Percentiles rank a stretch among this genome's conserved stretches.
Conservation (phyloP, 164 flowering plant genomes). For the Magnolia sinica region DNA sequence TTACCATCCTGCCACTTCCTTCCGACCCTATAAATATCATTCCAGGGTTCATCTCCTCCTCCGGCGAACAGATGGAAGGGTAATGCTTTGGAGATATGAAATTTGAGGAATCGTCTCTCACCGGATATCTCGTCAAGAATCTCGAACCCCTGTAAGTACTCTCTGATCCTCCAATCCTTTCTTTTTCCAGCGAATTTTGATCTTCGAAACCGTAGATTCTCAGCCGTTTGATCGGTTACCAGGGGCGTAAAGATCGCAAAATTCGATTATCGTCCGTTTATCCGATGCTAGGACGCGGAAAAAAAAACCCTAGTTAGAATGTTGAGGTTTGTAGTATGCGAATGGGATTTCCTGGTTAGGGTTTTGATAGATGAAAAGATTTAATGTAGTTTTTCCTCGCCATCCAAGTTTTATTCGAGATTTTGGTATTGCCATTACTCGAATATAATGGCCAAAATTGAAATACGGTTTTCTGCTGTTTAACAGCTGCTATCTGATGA, state of each 20-base stretch:
- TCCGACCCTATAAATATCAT: conserved; percentile 3
- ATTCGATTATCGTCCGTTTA: not conserved
- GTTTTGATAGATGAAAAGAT: not conserved
- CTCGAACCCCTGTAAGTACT: conserved; percentile 32
- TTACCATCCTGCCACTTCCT: not conserved
- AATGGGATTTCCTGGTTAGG: not conserved
- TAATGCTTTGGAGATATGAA: conserved; percentile 22
- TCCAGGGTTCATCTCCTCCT: conserved; percentile 7
- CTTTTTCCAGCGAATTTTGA: not conserved
- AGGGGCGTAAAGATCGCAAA: not conserved
- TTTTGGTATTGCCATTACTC: not conserved
- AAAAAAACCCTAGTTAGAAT: not conserved
- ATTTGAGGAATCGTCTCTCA: conserved; percentile 26
- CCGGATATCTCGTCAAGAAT: conserved; percentile 27
- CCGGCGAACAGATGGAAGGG: conserved; percentile 13
- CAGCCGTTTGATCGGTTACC: not conserved
- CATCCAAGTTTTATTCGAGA: not conserved
- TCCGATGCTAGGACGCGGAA: not conserved
- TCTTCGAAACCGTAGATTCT: not conserved
- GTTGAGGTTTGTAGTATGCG: not conserved
- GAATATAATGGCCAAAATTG: not conserved
- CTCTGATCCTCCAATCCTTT: not conserved
- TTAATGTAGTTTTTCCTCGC: not conserved
- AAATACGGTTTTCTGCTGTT: not conserved
- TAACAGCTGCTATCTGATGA: not conserved